phyloP scores from a whole-genome alignment of 2,329 filamentous ascomycete genomes.

The Exutisphaerella laricina region DNA sequence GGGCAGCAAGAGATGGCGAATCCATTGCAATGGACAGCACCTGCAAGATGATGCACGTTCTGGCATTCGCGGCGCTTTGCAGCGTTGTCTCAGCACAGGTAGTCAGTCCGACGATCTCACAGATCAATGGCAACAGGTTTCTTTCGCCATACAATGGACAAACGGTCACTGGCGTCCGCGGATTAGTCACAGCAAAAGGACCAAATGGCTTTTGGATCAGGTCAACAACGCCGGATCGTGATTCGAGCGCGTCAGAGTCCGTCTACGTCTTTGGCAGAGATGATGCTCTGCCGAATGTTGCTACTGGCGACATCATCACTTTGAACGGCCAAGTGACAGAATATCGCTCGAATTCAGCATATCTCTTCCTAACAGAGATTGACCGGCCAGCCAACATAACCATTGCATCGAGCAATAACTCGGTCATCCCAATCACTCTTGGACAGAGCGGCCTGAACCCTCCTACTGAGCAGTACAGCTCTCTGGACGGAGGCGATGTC shows the following conservation, averaged over 20 bases:
- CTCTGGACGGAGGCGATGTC: conserved; percentile 59
- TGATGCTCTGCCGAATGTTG: conserved; percentile 47
- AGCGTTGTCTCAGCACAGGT: conserved; percentile 11
- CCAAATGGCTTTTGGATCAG: conserved; percentile 60
- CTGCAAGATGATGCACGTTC: neutral
- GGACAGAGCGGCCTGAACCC: conserved; percentile 51
- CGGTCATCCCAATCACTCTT: conserved; percentile 54
- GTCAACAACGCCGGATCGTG: conserved; percentile 52
- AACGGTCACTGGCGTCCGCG: conserved; percentile 54
- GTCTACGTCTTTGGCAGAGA: conserved; percentile 59
- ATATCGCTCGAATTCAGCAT: conserved; percentile 51
- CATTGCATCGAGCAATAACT: conserved; percentile 50
- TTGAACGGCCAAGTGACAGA: conserved; percentile 57
- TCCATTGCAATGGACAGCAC: neutral
- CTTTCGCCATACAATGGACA: conserved; percentile 56
- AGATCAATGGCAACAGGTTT: conserved; percentile 63
- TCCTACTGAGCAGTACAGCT: conserved; percentile 56
- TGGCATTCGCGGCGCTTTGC: conserved; percentile 5
- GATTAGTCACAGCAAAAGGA: conserved; percentile 60
- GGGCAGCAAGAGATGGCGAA: neutral
- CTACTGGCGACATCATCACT: conserved; percentile 58
- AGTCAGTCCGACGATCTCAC: conserved; percentile 20
- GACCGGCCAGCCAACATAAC: conserved; percentile 50
- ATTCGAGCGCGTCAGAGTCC: conserved; percentile 56
- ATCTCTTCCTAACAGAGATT: conserved; percentile 62